Conservation (phyloP, 2,329 filamentous ascomycete species). For the Sordariomycetes sp. region DNA sequence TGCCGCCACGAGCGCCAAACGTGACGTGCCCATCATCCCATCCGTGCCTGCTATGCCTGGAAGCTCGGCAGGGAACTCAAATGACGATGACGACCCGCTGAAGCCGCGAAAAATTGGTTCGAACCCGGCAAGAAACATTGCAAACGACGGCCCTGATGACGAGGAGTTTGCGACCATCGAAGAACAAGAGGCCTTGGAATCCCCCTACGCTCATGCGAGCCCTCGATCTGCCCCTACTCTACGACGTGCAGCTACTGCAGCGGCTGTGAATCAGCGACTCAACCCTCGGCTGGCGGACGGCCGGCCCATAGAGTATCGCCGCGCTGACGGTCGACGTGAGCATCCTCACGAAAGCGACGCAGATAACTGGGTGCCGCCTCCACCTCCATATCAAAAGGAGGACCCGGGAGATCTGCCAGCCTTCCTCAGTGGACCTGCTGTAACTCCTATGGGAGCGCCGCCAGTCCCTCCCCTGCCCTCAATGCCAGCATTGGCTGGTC, state of each 20-base stretch:
- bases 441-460: constrained; percentile 17
- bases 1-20: constrained; percentile 29
- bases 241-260: constrained; percentile 66
- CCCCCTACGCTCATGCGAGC: constrained; percentile 63
- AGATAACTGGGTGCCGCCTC: constrained; percentile 81
- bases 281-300: constrained; percentile 48
- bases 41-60: constrained; percentile 20
- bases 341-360: constrained; percentile 80
- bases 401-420: constrained; percentile 47
- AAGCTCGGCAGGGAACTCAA: constrained; percentile 12
- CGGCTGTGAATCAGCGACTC: constrained; percentile 60
- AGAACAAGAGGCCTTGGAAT: constrained; percentile 55
- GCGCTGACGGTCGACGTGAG: constrained; percentile 61
- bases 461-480: constrained; percentile 13
- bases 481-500: background rate
- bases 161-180: constrained; percentile 39
- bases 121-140: constrained; percentile 8
- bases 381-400: constrained; percentile 68
- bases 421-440: constrained; percentile 41
- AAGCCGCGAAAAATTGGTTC: constrained; percentile 37
- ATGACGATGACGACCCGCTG: constrained; percentile 41
- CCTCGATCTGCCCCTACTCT: constrained; percentile 63
- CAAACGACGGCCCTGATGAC: constrained; percentile 22
- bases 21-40: constrained; percentile 5
- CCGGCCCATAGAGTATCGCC: constrained; percentile 51